Evolutionary conservation across 345 rosid species (phyloP), one percentile per base, ranked within the genome.

Genomic region (Linum lewisii): DNA sequence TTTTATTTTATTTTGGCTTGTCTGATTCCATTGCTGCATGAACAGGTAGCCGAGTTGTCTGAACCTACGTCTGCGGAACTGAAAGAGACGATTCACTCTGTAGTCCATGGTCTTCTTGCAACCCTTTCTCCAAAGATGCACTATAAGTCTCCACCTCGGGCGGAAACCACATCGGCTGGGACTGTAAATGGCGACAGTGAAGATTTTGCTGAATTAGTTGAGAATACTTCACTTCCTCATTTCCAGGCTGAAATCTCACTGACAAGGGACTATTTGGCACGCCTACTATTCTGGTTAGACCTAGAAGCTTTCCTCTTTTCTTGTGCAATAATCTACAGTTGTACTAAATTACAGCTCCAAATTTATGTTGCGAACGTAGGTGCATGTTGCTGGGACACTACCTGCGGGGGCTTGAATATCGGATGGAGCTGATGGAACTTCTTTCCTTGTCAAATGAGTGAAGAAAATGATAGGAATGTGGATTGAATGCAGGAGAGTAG

Each of bases 361-460:
- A 25, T 23, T n/a, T 29, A 29, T 54, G 23, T 54, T n/a, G 2
- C 14, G 21, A 1, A 5, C 11, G 29, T 58, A 92, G 98, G 98
- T 92, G 93, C 70, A 88, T 92, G 93, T 77, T 92, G 45, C 55
- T 92, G 77, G 96, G 96, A 67, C 98, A 92, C 72, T 81, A 86
- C 68, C 84, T 92, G 19, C 79, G 96, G 78, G 98, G 98, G 58
- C 77, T 88, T 7, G 95, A 91, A 74, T 86, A 85, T 65, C 79
- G 95, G 38, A 69, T 83, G 85, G 95, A 83, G 78, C 89, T 92
- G 63, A 76, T 58, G 72, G 88, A 83, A 51, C 95, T 92, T 66
- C 54, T 88, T 7, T 81, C 85, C 14, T 71, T 82, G 69, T 76
- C 90, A 2, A 69, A 77, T 29, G 69, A 71, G 22, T 62, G 58